These are phyloP conservation scores for Fagus crenata DNA, from an alignment of 306 rosid species.

Conservation along the genomic window DNA sequence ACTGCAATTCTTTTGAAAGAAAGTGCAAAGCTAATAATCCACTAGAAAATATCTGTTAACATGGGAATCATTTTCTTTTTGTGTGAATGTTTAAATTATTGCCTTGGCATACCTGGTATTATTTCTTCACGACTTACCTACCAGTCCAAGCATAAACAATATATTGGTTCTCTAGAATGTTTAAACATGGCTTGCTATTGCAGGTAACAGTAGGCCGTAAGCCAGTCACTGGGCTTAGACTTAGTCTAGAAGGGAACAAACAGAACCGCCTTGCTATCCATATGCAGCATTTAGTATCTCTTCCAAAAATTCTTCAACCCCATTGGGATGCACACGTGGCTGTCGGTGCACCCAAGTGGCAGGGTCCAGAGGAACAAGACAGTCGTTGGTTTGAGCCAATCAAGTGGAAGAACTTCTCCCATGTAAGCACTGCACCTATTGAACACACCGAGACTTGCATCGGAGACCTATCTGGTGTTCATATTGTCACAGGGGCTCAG, in stretches of 20 bases:
- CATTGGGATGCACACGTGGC: constrained; percentile 94
- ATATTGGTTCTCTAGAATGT: constrained; percentile 24
- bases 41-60: not conserved
- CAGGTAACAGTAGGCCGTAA: constrained; percentile 99
- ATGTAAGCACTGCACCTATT: constrained; percentile 97
- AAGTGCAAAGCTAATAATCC: not conserved
- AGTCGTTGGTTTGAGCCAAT: constrained; percentile 99
- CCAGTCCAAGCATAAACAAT: not conserved
- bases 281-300: constrained; percentile 91
- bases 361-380: constrained; percentile 99
- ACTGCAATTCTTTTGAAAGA: too few relatives aligned
- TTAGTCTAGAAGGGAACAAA: constrained; percentile 82
- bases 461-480: constrained; percentile 96
- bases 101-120: not conserved
- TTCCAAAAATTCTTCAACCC: constrained; percentile 89
- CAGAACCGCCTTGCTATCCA: constrained; percentile 86
- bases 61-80: too few relatives aligned
- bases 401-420: constrained; percentile 99
- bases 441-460: constrained; percentile 82
- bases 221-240: constrained; percentile 93
- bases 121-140: not conserved
- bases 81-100: not conserved
- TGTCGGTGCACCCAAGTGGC: constrained; percentile 98
- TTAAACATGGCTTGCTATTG: constrained; percentile 25
- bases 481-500: constrained; percentile 95